phyloP scores from a whole-genome alignment of 2,329 filamentous ascomycete species.

The Rutstroemia sp. region DNA sequence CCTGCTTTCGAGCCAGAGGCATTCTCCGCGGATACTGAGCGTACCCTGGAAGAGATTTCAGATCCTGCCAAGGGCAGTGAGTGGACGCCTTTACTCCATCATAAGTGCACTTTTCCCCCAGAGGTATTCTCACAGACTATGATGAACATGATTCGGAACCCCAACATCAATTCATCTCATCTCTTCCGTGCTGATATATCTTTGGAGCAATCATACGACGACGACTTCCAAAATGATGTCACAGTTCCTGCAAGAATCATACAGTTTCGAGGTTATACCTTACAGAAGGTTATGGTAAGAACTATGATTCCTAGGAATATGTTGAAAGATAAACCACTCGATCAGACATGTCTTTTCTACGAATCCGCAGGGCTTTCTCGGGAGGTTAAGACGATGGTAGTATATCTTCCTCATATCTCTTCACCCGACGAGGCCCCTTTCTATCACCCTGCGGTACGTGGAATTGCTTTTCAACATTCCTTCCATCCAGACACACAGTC shows the following conservation, averaged over 20 bases:
- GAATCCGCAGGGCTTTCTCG: constrained; percentile 24
- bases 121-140: constrained; percentile 59
- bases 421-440: constrained; percentile 63
- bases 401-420: constrained; percentile 71
- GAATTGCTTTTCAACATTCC: constrained; percentile 69
- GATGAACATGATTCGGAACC: constrained; percentile 69
- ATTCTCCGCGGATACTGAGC: constrained; percentile 29
- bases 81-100: constrained; percentile 50
- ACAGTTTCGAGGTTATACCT: constrained; percentile 38
- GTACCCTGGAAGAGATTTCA: constrained; percentile 31
- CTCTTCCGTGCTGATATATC: constrained; percentile 73
- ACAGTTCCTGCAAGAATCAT: constrained; percentile 33
- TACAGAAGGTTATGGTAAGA: constrained; percentile 62
- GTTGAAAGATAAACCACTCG: constrained; percentile 62
- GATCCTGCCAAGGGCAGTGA: constrained; percentile 9
- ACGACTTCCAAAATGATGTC: constrained; percentile 26
- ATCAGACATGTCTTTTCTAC: constrained; percentile 80
- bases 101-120: constrained; percentile 55
- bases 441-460: constrained; percentile 75
- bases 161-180: constrained; percentile 72
- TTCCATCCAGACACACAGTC: constrained; percentile 39
- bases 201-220: constrained; percentile 38
- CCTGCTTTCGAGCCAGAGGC: constrained; percentile 12
- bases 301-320: constrained; percentile 77
- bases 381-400: constrained; percentile 46